Conservation (phyloP, 306 rosid species). For the Gastrolobium villosum region DNA sequence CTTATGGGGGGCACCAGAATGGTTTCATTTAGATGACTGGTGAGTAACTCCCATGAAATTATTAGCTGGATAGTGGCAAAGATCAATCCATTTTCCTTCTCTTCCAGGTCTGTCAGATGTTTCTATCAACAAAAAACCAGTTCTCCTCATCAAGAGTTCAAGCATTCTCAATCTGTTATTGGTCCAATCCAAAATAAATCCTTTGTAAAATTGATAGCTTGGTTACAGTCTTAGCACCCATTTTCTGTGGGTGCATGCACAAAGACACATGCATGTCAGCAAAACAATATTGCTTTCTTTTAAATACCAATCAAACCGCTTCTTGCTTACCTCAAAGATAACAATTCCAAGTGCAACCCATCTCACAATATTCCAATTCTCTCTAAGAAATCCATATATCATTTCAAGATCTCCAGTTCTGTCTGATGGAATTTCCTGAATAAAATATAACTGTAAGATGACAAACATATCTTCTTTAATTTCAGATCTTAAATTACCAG, state of each 20-base stretch:
- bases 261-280: slow-evolving; percentile 11
- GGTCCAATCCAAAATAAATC: slow-evolving; percentile 5
- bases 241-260: slow-evolving; percentile 21
- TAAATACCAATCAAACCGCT: slow-evolving; percentile 11
- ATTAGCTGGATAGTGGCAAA: background rate
- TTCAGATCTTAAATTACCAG: slow-evolving; percentile 40
- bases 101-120: slow-evolving; percentile 7
- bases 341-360: slow-evolving; percentile 96
- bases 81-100: slow-evolving; percentile 18
- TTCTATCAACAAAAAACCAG: slow-evolving; percentile 8
- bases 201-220: slow-evolving; percentile 4
- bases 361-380: slow-evolving; percentile 73
- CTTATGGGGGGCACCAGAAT: background rate
- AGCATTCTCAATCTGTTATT: background rate
- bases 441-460: slow-evolving; percentile 45
- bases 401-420: slow-evolving; percentile 77
- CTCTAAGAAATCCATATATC: slow-evolving; percentile 74
- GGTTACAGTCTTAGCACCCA: background rate
- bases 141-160: slow-evolving; percentile 15
- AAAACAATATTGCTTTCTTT: slow-evolving; percentile 32
- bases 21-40: background rate
- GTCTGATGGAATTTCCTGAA: slow-evolving; percentile 83
- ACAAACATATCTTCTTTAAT: slow-evolving; percentile 42
- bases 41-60: slow-evolving; percentile 1
- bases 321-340: slow-evolving; percentile 77